A percentile compares a stretch with the other conserved stretches of the same genome.
These are phyloP conservation scores for Chaetomiaceae sp. DNA, from an alignment of 2,329 filamentous ascomycete species.

Conservation along the genomic window DNA sequence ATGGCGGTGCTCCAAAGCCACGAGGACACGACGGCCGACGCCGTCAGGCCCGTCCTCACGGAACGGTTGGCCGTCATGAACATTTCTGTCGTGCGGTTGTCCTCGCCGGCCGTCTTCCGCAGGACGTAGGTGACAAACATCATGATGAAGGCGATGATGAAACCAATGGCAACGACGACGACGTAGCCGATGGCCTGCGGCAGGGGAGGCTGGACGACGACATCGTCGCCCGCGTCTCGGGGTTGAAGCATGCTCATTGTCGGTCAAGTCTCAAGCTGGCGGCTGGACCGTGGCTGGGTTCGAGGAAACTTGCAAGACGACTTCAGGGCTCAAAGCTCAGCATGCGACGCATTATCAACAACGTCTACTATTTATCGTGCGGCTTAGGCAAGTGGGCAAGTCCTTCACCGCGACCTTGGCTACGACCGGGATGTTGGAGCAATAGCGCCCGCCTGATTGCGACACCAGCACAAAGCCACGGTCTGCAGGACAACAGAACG, in stretches of 20 bases:
- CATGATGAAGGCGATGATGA: constrained; percentile 1
- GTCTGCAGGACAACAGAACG: no score
- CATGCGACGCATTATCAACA: no score
- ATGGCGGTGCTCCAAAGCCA: background rate
- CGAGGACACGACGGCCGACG: background rate
- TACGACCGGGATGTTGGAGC: background rate
- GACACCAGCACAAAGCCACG: no score
- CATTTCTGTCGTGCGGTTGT: constrained; percentile 1
- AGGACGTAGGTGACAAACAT: background rate
- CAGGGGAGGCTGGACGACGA: background rate
- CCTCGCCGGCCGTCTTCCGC: constrained; percentile 1
- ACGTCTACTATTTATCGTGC: no score
- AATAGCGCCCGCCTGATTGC: no score
- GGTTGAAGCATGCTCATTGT: background rate
- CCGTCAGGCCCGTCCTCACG: background rate
- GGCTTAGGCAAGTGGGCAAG: no score
- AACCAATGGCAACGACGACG: background rate
- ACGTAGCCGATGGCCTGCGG: constrained; percentile 1
- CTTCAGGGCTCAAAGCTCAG: background rate
- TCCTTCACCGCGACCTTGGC: no score
- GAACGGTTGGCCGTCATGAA: background rate
- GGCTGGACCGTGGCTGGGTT: no score
- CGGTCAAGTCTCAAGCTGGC: background rate
- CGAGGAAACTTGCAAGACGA: no score
- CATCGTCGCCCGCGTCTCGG: background rate